Evolutionary conservation across 2,329 filamentous ascomycete species (phyloP), one percentile per base, ranked within the genome.

Genomic region (Fusarium chaquense): DNA sequence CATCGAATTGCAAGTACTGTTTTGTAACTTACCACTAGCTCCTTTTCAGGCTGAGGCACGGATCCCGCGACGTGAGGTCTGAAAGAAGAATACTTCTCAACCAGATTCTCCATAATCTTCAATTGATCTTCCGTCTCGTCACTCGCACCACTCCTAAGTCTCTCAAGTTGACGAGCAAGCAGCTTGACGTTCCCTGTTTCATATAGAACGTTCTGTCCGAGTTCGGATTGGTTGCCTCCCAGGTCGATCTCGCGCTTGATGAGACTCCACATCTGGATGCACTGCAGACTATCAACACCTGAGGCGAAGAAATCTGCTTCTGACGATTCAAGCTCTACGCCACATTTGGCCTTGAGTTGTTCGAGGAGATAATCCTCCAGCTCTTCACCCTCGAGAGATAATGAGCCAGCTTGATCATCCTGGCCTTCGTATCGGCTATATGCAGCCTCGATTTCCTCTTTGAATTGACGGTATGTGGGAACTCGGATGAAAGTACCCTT

Each of bases 271-370:
- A 88, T 83, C 54, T 84, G 83, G 30, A 89, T 87, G 2, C 87
- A 84, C 65, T 88, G 85, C 28, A 90, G 76, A 46, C 84, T 87
- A 73, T 90, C 89, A 3, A 90, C 79, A 0, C 88, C 88, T 1
- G 82, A 77, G 0, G 81, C 77, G 71, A 90, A 91, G 71, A 91
- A 86, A 72, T 91, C 89, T 0, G 57, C 40, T 16, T 72, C 69
- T 6, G 63, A 22, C 0, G 69, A 66, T 0, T 60, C 49, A 1
- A 68, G 52, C 1, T 67, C 32, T 0, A 18, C 53, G 1, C 59
- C 72, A 1, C 67, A 69, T 1, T 83, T 81, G 20, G 84, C 82
- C 46, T 65, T 53, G 46, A 66, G 4, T 1, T 71, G 63, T 0
- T 49, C 11, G 0, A 69, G n/a, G 2, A 76, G 59, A 2, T 81